phyloP scores from a whole-genome alignment of 140 eudicot genomes.

The Anethum foeniculum region DNA sequence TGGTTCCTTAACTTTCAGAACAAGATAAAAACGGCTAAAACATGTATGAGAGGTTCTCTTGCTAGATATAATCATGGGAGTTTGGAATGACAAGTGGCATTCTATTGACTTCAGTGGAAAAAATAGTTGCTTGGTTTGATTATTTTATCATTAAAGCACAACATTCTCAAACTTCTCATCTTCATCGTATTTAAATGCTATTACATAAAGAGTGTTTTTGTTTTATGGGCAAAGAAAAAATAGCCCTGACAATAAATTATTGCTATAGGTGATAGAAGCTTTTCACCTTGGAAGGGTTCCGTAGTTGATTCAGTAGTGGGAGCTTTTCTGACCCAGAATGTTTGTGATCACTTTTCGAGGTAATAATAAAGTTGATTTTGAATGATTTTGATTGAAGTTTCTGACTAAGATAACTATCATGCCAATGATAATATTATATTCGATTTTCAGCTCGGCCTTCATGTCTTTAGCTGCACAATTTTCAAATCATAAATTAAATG shows the following conservation, averaged over 20 bases:
- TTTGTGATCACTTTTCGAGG: conserved; percentile 30
- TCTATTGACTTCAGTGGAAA: background rate
- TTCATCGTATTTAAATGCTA: background rate
- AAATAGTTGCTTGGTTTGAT: background rate
- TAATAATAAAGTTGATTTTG: conserved; percentile 2
- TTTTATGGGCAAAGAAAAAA: background rate
- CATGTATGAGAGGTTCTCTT: background rate
- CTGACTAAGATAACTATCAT: background rate
- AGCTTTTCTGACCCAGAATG: conserved; percentile 30
- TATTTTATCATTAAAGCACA: background rate
- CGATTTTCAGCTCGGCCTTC: conserved; percentile 31
- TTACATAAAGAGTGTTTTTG: background rate
- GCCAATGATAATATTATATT: background rate
- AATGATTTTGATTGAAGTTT: background rate
- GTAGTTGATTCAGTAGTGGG: conserved; percentile 42
- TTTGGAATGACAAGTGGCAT: background rate
- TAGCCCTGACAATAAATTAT: background rate
- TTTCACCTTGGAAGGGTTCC: conserved; percentile 42
- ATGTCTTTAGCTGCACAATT: conserved; percentile 36
- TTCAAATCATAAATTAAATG: conserved; percentile 11
- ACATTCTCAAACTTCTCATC: background rate
- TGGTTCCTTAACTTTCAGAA: background rate
- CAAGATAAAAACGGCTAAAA: background rate
- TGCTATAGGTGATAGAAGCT: conserved; percentile 30
- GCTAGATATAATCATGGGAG: background rate